Evolutionary conservation across 768 basidiomycete genomes (phyloP), one percentile per base, ranked within the genome.

Genomic region (Tylopilus sp.): DNA sequence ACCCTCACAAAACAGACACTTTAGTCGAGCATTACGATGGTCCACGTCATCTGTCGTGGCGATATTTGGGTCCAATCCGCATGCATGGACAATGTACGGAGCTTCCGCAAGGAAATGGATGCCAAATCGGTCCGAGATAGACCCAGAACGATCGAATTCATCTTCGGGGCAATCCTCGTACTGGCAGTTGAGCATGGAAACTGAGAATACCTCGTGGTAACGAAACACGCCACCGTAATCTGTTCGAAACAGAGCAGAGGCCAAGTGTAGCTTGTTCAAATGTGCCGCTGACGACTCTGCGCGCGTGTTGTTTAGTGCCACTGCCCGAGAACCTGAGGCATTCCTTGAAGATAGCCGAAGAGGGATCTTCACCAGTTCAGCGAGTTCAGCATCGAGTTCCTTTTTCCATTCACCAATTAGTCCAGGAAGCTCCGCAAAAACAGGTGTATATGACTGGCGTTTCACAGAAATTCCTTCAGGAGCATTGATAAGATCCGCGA

Each of bases 31-130:
- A 34, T 60, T 55, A 16, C 42, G 59, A 11, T 22, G 43, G 25
- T 60, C 52, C 59, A 55, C 52, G 31, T 60, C 53, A 37, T 37
- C 53, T 12, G n/a, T 37, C 6, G 33, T 58, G 14, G 52, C 52
- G 6, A 46, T 44, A 12, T 31, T 45, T 8, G 57, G 53, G 30
- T 60, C 53, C 22, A 52, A 21, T 2, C 53, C 53, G n/a, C 58
- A 54, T 3, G 53, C 52, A 14, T 26, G 44, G 12, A 58, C 29
- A 10, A 59, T 40, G 16, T 50, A 44, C 1, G 53, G 53, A 22
- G 57, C 53, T 9, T 54, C 56, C 13, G 37, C 21, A 6, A 60
- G 19, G 22, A 55, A 52, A 3, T 1, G 28, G n/a, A 58, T 37
- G 10, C 19, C 30, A 1, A 43, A 42, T 29, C 13, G 29, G 7